Evolutionary conservation across 2,329 filamentous ascomycete species (phyloP).

Genomic region (Aspergillus persii): DNA sequence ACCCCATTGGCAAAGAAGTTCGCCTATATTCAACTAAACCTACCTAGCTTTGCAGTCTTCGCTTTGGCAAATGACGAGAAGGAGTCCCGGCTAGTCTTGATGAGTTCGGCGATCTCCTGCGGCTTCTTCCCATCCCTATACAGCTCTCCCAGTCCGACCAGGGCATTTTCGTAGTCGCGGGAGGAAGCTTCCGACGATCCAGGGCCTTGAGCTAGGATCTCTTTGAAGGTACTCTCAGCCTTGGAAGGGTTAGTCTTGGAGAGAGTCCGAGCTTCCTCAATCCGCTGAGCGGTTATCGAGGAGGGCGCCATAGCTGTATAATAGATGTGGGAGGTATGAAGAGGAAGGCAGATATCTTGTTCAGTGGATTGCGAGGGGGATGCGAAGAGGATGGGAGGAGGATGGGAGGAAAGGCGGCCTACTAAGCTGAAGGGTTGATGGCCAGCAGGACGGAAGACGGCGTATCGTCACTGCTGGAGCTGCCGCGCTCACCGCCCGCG

Average conservation of each 20-base stretch:
- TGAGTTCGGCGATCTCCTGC: slow-evolving; percentile 81
- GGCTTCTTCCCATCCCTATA: slow-evolving; percentile 80
- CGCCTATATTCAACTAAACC: slow-evolving; percentile 26
- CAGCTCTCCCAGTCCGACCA: slow-evolving; percentile 86
- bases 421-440: slow-evolving; percentile 7
- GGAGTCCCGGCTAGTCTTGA: slow-evolving; percentile 84
- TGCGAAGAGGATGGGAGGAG: not conserved
- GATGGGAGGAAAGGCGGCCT: not conserved
- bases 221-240: slow-evolving; percentile 84
- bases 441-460: not conserved
- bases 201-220: slow-evolving; percentile 81
- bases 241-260: slow-evolving; percentile 76
- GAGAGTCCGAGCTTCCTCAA: slow-evolving; percentile 86
- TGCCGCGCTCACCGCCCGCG: slow-evolving; percentile 30
- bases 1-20: not conserved
- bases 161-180: slow-evolving; percentile 84
- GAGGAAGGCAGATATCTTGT: slow-evolving; percentile 9
- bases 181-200: slow-evolving; percentile 81
- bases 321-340: slow-evolving; percentile 1
- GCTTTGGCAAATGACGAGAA: slow-evolving; percentile 97
- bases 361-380: not conserved
- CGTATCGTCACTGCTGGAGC: slow-evolving; percentile 25
- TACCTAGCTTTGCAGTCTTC: slow-evolving; percentile 97
- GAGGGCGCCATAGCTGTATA: slow-evolving; percentile 46
- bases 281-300: slow-evolving; percentile 59